Evolutionary conservation across 75 land plant species (phyloP).

Genomic region (Gnetum montanum): DNA sequence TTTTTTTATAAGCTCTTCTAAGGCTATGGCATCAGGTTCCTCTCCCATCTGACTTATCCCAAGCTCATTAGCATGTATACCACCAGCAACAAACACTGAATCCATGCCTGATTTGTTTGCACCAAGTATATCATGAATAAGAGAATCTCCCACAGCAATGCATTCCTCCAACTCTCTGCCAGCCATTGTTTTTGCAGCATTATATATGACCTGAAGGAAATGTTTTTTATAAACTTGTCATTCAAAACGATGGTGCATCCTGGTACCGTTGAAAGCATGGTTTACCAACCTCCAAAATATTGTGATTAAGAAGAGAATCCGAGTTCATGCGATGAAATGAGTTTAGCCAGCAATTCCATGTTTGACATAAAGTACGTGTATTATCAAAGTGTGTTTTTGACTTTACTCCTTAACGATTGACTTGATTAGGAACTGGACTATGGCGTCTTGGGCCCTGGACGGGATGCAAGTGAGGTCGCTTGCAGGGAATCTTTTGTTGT

Average conservation of each 20-base stretch:
- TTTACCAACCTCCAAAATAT: too few species aligned
- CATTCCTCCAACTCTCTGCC: constrained; percentile 41
- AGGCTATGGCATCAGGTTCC: constrained; percentile 24
- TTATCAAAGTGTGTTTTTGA: too few species aligned
- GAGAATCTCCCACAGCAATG: constrained; percentile 83
- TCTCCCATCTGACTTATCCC: constrained; percentile 48
- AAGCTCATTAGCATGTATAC: constrained; percentile 75
- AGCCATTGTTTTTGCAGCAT: constrained; percentile 46
- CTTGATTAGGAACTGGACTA: too few species aligned
- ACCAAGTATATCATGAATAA: constrained; percentile 78
- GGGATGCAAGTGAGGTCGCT: too few species aligned
- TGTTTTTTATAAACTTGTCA: constrained; percentile 1
- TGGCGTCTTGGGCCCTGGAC: too few species aligned
- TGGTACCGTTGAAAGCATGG: too few species aligned
- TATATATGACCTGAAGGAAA: constrained; percentile 51
- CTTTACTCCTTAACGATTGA: too few species aligned
- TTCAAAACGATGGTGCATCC: not conserved
- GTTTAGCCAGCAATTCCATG: too few species aligned
- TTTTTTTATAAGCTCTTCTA: constrained; percentile 26
- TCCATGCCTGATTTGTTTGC: constrained; percentile 54
- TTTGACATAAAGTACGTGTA: too few species aligned
- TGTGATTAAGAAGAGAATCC: too few species aligned
- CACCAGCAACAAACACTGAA: constrained; percentile 73
- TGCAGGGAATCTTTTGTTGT: too few species aligned
- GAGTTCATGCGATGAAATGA: too few species aligned